Evolutionary conservation across 164 flowering plant species (phyloP).

Genomic region (Nelumbo lutea): DNA sequence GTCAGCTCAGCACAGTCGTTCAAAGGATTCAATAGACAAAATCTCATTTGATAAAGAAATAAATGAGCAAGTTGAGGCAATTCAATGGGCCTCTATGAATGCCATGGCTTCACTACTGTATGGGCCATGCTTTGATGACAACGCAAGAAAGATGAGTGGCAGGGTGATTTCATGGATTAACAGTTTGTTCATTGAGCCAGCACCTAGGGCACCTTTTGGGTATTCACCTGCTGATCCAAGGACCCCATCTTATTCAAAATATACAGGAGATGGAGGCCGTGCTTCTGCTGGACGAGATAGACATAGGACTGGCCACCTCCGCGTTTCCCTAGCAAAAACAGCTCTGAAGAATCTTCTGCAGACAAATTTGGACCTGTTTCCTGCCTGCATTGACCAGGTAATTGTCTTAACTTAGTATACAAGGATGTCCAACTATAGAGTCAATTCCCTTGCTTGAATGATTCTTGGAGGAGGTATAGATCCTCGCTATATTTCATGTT

Average conservation of each 20-base stretch:
- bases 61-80: conserved; percentile 89
- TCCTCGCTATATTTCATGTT: not conserved
- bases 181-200: conserved; percentile 81
- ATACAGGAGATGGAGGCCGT: conserved; percentile 68
- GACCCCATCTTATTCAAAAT: conserved; percentile 91
- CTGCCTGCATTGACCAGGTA: conserved; percentile 99
- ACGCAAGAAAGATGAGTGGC: conserved; percentile 97
- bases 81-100: conserved; percentile 98
- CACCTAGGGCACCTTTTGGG: conserved; percentile 90
- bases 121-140: conserved; percentile 99
- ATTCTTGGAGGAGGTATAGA: not conserved
- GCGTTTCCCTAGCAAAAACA: conserved; percentile 78
- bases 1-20: conserved; percentile 74
- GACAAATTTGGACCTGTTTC: conserved; percentile 94
- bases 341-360: conserved; percentile 94
- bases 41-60: conserved; percentile 91
- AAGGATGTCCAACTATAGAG: not conserved
- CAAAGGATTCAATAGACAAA: conserved; percentile 93
- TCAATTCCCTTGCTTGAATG: not conserved
- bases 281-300: conserved; percentile 75
- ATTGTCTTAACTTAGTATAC: conserved; percentile 2
- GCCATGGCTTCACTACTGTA: conserved; percentile 94
- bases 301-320: conserved; percentile 74
- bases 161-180: conserved; percentile 93
- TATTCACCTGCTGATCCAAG: conserved; percentile 98